phyloP scores from a whole-genome alignment of 2,329 filamentous ascomycete genomes.

The Venturia pyrina region DNA sequence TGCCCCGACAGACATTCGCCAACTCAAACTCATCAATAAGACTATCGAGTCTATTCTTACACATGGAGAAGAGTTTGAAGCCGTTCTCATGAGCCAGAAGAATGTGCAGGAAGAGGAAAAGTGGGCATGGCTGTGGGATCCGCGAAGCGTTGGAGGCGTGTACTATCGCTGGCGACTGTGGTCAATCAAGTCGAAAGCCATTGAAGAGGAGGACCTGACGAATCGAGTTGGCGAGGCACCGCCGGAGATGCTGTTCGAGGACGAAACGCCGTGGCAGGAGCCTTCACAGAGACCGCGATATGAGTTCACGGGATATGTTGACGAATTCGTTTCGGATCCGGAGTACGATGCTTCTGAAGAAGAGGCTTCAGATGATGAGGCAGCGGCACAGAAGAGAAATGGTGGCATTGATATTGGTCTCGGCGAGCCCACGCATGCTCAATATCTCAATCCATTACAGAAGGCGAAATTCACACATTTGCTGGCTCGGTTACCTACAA shows the following conservation, averaged over 20 bases:
- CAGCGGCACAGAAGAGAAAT: slow-evolving; percentile 26
- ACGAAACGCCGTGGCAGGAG: slow-evolving; percentile 64
- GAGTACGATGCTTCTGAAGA: slow-evolving; percentile 85
- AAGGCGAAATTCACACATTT: slow-evolving; percentile 78
- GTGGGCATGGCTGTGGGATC: slow-evolving; percentile 92
- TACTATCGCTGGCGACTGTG: slow-evolving; percentile 93
- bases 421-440: slow-evolving; percentile 36
- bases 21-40: slow-evolving; percentile 76
- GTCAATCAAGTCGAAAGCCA: slow-evolving; percentile 28
- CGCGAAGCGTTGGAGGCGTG: slow-evolving; percentile 65
- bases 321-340: slow-evolving; percentile 71
- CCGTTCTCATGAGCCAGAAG: slow-evolving; percentile 76
- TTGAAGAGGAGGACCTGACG: slow-evolving; percentile 12
- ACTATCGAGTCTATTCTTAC: slow-evolving; percentile 71
- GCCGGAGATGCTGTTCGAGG: slow-evolving; percentile 56
- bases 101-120: slow-evolving; percentile 79
- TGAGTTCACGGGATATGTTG: slow-evolving; percentile 66
- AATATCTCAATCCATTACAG: slow-evolving; percentile 70
- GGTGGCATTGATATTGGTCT: slow-evolving; percentile 23
- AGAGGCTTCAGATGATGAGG: slow-evolving; percentile 55
- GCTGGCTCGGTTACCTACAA: slow-evolving; percentile 70
- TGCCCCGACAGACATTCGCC: slow-evolving; percentile 66
- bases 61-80: slow-evolving; percentile 81
- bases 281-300: slow-evolving; percentile 66
- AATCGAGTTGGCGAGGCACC: slow-evolving; percentile 8